These are phyloP conservation scores for Helenozyma baotianmanensis DNA, from an alignment of 805 yeast species.

Conservation along the genomic window DNA sequence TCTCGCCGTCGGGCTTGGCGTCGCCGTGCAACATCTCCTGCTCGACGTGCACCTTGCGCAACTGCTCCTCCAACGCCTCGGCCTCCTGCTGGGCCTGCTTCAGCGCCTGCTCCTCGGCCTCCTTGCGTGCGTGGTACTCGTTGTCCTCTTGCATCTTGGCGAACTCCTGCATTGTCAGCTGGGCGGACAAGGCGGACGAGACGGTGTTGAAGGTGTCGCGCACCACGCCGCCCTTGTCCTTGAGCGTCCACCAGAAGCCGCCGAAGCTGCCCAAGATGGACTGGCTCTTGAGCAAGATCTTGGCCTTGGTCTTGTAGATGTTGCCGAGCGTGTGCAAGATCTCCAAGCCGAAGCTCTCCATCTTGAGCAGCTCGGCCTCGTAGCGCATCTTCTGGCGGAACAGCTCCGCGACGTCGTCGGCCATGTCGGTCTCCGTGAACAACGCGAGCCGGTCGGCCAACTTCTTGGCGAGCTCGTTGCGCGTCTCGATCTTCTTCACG, in stretches of 20 bases:
- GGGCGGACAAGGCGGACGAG: conserved; percentile 74
- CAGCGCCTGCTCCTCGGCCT: conserved; percentile 32
- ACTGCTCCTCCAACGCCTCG: conserved; percentile 13
- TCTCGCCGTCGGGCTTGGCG: conserved; percentile 1
- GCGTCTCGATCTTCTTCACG: conserved; percentile 58
- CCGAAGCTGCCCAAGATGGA: conserved; percentile 55
- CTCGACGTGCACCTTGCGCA: conserved; percentile 8
- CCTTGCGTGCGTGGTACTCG: conserved; percentile 38
- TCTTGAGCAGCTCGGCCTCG: conserved; percentile 79
- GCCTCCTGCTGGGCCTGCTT: conserved; percentile 21
- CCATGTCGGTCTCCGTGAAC: conserved; percentile 41
- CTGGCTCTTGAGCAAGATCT: conserved; percentile 62
- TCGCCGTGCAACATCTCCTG: conserved; percentile 4
- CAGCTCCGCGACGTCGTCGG: conserved; percentile 37
- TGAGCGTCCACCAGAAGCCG: conserved; percentile 64
- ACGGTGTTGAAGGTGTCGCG: conserved; percentile 70
- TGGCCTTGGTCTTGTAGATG: conserved; percentile 61
- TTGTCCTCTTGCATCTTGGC: conserved; percentile 60
- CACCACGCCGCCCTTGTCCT: conserved; percentile 70
- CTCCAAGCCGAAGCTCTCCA: conserved; percentile 83
- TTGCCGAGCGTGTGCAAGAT: conserved; percentile 73
- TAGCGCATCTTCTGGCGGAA: conserved; percentile 63
- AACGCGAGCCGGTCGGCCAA: conserved; percentile 45
- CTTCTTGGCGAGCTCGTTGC: conserved; percentile 56
- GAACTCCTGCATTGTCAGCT: conserved; percentile 68